Evolutionary conservation across 768 basidiomycete species (phyloP).

Genomic region (Galerina sulciceps): DNA sequence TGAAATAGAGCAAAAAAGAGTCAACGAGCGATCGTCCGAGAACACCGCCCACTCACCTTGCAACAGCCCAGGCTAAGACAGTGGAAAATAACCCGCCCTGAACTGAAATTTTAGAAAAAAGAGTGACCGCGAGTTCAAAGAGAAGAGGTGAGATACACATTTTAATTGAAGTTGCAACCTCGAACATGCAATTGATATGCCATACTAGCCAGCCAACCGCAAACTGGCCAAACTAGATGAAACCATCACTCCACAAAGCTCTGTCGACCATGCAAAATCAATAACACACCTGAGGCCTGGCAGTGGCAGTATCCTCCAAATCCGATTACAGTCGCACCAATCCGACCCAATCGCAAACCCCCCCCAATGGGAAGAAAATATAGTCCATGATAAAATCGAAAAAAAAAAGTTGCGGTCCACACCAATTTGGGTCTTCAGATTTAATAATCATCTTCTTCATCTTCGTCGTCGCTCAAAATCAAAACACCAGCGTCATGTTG

Average conservation of each 20-base stretch:
- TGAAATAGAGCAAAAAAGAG: neutral
- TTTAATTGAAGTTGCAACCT: constrained; percentile 12
- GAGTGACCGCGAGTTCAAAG: constrained; percentile 4
- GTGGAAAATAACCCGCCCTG: constrained; percentile 13
- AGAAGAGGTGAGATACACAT: constrained; percentile 17
- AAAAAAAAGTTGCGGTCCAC: too few species aligned
- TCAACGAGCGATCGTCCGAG: neutral
- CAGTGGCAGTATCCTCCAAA: too few species aligned
- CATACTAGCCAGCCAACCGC: too few species aligned
- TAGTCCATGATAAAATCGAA: too few species aligned
- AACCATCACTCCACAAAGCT: neutral
- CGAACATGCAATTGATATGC: too few species aligned
- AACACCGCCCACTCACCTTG: constrained; percentile 18
- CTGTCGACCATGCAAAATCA: neutral
- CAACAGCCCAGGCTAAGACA: constrained; percentile 8
- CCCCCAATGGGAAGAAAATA: neutral
- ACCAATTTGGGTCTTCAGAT: neutral
- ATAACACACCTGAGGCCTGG: constrained; percentile 1
- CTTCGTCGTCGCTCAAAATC: constrained; percentile 54
- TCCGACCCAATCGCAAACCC: neutral
- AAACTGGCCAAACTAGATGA: neutral
- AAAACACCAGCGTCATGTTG: constrained; percentile 45
- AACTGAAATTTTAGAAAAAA: constrained; percentile 18
- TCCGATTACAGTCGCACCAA: neutral
- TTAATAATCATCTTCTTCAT: constrained; percentile 30